Evolutionary conservation across 2,329 filamentous ascomycete species (phyloP).

Genomic region (Aspergillus sp.): DNA sequence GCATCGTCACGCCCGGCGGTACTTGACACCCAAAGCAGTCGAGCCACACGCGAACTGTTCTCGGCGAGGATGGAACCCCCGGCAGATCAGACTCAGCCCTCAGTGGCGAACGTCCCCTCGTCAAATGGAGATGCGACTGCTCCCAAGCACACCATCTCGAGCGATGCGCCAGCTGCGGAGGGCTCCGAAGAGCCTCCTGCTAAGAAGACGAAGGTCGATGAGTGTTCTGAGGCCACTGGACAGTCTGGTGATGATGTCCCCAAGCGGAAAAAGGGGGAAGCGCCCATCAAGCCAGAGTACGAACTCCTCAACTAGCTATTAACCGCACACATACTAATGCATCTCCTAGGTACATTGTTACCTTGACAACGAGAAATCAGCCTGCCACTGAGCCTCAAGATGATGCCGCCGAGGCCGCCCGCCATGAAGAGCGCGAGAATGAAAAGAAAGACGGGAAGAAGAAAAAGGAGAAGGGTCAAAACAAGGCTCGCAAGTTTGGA

Average conservation of each 20-base stretch:
- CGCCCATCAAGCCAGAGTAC: slow-evolving; percentile 65
- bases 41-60: too few relatives aligned
- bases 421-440: slow-evolving; percentile 32
- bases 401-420: slow-evolving; percentile 51
- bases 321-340: not conserved
- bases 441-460: slow-evolving; percentile 39
- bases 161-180: slow-evolving; percentile 19
- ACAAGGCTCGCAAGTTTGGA: slow-evolving; percentile 73
- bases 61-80: slow-evolving; percentile 8
- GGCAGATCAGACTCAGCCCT: slow-evolving; percentile 2
- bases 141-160: slow-evolving; percentile 13
- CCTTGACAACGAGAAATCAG: slow-evolving; percentile 10
- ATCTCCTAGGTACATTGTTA: slow-evolving; percentile 23
- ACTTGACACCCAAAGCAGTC: too few relatives aligned
- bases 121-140: slow-evolving; percentile 7
- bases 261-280: slow-evolving; percentile 47
- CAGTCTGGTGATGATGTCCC: slow-evolving; percentile 16
- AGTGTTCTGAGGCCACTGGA: slow-evolving; percentile 15
- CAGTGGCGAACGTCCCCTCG: slow-evolving; percentile 4
- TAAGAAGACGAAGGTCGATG: slow-evolving; percentile 52
- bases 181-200: slow-evolving; percentile 37
- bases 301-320: slow-evolving; percentile 11
- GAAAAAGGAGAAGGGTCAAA: slow-evolving; percentile 63
- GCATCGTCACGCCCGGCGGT: too few relatives aligned
- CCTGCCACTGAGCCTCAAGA: slow-evolving; percentile 31